Percentiles rank a stretch among this genome's conserved stretches.
These are phyloP conservation scores for Pleurotus platypus DNA, from an alignment of 768 basidiomycete species.

Conservation along the genomic window DNA sequence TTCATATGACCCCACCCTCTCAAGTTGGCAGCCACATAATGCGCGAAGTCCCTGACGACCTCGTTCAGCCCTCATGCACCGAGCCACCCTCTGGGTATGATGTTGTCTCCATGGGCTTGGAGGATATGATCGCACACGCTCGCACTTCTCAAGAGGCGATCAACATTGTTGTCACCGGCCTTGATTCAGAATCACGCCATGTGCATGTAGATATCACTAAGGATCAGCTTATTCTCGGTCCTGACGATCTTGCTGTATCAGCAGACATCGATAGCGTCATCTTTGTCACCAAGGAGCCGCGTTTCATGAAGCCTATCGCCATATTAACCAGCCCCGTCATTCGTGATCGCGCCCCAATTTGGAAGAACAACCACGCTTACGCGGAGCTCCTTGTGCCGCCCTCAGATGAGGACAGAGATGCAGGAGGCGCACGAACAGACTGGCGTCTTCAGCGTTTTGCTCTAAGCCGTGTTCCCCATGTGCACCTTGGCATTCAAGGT, in stretches of 20 bases:
- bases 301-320: slow-evolving; percentile 4
- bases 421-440: slow-evolving; percentile 4
- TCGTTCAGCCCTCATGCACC: not conserved
- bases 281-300: slow-evolving; percentile 8
- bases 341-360: slow-evolving; percentile 10
- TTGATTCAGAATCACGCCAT: not conserved
- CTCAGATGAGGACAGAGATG: not conserved
- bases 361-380: slow-evolving; percentile 14
- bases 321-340: slow-evolving; percentile 10
- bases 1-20: slow-evolving; percentile 1
- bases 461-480: slow-evolving; percentile 14
- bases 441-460: slow-evolving; percentile 2
- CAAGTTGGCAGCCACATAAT: slow-evolving; percentile 12
- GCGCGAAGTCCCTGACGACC: not conserved
- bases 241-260: not conserved
- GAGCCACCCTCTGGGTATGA: not conserved
- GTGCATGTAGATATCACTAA: slow-evolving; percentile 8
- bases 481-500: slow-evolving; percentile 13
- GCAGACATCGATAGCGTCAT: slow-evolving; percentile 15
- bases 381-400: slow-evolving; percentile 12
- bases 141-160: not conserved
- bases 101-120: slow-evolving; percentile 8
- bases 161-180: slow-evolving; percentile 12
- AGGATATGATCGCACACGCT: slow-evolving; percentile 9
- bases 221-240: slow-evolving; percentile 2